Base-by-base conservation (phyloP, 345 rosid species). In the Salix suchowensis region DNA sequence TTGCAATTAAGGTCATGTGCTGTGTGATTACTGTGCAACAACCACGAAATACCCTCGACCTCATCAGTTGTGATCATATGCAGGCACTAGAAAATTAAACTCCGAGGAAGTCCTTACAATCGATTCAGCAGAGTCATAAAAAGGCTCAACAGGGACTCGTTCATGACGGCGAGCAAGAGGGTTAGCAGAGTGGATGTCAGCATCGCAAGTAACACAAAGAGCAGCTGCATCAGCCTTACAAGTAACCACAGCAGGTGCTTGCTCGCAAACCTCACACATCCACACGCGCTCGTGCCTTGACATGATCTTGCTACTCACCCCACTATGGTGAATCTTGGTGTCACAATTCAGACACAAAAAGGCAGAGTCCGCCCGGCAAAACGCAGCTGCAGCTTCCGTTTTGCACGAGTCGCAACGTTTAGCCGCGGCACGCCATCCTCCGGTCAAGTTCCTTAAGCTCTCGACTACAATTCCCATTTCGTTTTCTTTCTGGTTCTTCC, bases 171-270 rank as follows among this genome's bases (percentile, higher is more conserved):
- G 69, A 13, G 89, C 81, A 10, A 84, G 87, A 13, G 86, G 87
- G 76, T 86, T 82, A 26, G 87, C 87, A 5, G 89, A 61, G 82
- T 86, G 89, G 77, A 84, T 79, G 61, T 86, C 89, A 7, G 79
- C 65, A 55, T 86, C 89, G 60, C 87, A 86, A 3, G 82, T 48
- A 62, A 77, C 67, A 71, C 89, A 86, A 6, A 86, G 85, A 26
- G 68, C 76, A 8, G 89, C 89, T 10, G 87, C 87, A 14, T 86
- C 89, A 14, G 89, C 87, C 71, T 77, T 81, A 76, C 89, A 86
- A 3, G 84, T 78, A 15, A 86, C 84, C 52, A 83, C 80, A 1
- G 89, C 87, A 2, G 87, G 89, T 0, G 87, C 87, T 26, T 82
- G 84, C 77, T 86, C 87, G 78, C 89, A 80, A 71, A 84, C 85